Conservation (phyloP, 2,329 filamentous ascomycete genomes). For the Celoporthe dispersa region DNA sequence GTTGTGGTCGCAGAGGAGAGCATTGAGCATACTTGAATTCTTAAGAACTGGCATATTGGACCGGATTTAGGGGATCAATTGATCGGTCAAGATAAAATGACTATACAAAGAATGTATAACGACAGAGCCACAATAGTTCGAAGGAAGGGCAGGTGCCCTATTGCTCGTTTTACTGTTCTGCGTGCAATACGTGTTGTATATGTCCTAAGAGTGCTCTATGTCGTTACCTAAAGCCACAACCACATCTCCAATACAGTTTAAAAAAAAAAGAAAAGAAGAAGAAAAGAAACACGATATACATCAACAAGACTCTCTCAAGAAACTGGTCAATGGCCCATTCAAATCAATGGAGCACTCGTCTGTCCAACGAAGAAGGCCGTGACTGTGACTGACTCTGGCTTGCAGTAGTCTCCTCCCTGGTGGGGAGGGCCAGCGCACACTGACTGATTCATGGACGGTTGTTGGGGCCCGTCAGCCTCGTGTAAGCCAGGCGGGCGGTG, state of each 20-base stretch:
- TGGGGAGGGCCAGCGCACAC: not conserved
- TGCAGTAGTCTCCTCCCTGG: not conserved
- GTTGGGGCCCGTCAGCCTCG: not conserved
- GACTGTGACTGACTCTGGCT: not conserved
- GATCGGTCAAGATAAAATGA: not conserved
- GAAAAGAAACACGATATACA: no score
- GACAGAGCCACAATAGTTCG: not conserved
- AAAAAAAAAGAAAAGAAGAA: no score
- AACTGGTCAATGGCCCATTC: not conserved
- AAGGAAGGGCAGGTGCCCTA: not conserved
- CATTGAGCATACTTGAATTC: not conserved
- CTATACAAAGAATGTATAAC: not conserved
- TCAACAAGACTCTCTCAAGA: not conserved
- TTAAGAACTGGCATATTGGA: not conserved
- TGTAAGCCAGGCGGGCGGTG: not conserved
- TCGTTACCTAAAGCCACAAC: not conserved
- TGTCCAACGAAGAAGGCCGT: not conserved
- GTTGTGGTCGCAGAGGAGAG: not conserved
- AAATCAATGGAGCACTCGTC: not conserved
- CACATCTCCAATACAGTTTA: not conserved
- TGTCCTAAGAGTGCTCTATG: no score
- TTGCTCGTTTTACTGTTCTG: not conserved
- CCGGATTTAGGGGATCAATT: not conserved
- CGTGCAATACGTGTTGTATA: not conserved
- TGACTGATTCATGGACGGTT: not conserved